Evolutionary conservation across 2,329 filamentous ascomycete species (phyloP).

Genomic region (Lachnellula hyalina): DNA sequence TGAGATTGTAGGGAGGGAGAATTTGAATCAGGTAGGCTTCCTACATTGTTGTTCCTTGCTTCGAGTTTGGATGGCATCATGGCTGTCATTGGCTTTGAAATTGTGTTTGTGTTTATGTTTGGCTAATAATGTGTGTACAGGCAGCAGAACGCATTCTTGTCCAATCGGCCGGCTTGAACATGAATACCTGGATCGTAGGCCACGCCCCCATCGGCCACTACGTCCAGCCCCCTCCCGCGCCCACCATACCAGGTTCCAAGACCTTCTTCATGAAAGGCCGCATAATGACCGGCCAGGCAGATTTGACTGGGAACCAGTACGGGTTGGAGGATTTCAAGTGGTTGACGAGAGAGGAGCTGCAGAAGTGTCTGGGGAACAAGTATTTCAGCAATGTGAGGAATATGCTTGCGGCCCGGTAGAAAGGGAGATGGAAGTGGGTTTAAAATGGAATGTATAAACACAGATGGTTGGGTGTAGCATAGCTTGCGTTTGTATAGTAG

Average conservation of each 20-base stretch:
- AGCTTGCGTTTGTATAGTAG: neutral
- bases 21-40: constrained; percentile 70
- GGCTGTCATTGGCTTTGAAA: neutral
- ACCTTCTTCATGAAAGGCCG: constrained; percentile 94
- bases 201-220: constrained; percentile 83
- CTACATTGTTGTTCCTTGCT: neutral
- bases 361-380: constrained; percentile 55
- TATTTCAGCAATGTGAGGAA: constrained; percentile 76
- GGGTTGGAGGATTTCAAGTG: constrained; percentile 83
- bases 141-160: constrained; percentile 74
- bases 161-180: constrained; percentile 78
- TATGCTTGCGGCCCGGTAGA: constrained; percentile 75
- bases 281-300: constrained; percentile 94
- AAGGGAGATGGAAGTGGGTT: neutral
- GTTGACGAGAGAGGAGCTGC: constrained; percentile 84
- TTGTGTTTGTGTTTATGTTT: neutral
- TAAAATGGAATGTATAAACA: constrained; percentile 2
- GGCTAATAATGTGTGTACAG: constrained; percentile 43
- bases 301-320: constrained; percentile 65
- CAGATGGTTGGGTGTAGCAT: constrained; percentile 8
- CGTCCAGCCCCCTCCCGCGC: constrained; percentile 41
- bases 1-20: constrained; percentile 63
- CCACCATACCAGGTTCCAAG: constrained; percentile 58
- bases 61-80: neutral
- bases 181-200: constrained; percentile 98